phyloP scores from a whole-genome alignment of 352 stramenopile genomes.

The Globisporangium paddicum region DNA sequence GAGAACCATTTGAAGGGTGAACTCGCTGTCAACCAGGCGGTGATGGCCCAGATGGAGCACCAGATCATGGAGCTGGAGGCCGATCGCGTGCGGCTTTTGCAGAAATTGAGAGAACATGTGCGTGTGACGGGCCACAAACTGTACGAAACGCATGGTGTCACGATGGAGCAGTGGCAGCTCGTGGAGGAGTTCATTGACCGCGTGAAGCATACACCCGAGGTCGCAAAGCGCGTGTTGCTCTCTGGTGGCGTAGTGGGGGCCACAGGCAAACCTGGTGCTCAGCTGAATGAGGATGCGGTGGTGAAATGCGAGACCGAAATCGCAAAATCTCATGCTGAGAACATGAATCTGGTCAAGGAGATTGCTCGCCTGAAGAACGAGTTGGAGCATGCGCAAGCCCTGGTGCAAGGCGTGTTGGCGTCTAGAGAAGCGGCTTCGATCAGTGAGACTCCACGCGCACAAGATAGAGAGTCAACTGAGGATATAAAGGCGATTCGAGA shows the following conservation, averaged over 20 bases:
- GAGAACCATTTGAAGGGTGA: conserved; percentile 52
- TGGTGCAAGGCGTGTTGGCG: neutral
- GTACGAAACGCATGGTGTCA: conserved; percentile 54
- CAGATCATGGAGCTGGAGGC: conserved; percentile 61
- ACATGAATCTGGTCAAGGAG: conserved; percentile 25
- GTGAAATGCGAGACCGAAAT: conserved; percentile 17
- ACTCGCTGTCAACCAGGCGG: conserved; percentile 46
- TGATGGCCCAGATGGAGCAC: conserved; percentile 56
- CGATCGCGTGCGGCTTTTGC: conserved; percentile 48
- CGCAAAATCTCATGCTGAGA: conserved; percentile 23
- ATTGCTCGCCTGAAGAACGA: conserved; percentile 30
- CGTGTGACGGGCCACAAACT: conserved; percentile 38
- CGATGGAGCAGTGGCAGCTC: conserved; percentile 42
- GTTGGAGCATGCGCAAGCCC: conserved; percentile 18
- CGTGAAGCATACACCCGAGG: conserved; percentile 51
- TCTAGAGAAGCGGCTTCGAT: neutral
- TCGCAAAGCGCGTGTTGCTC: conserved; percentile 34
- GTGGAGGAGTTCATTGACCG: conserved; percentile 71
- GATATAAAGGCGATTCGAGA: conserved; percentile 9
- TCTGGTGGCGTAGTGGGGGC: conserved; percentile 2
- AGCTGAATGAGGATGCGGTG: conserved; percentile 10
- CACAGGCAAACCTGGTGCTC: no score
- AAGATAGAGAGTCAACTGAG: neutral
- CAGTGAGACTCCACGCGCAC: neutral
- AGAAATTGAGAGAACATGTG: conserved; percentile 57